Percentiles rank a stretch among this genome's conserved stretches.
phyloP scores from a whole-genome alignment of 352 stramenopile genomes.

The Phytophthora uliginosa region DNA sequence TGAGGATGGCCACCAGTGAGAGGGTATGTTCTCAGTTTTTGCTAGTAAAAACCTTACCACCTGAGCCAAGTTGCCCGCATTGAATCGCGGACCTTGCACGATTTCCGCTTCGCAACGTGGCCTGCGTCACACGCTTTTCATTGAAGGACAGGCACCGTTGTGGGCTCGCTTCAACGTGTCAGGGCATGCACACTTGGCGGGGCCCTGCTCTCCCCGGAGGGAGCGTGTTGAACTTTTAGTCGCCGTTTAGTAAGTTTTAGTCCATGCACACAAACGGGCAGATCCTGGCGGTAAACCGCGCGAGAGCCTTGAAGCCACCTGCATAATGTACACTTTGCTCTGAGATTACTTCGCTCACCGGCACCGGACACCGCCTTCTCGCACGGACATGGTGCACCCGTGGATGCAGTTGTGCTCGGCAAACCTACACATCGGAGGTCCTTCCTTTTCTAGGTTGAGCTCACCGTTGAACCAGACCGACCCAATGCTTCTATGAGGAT shows the following conservation, averaged over 20 bases:
- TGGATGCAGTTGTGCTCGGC: not conserved
- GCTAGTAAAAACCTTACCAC: conserved; percentile 26
- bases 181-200: conserved; percentile 1
- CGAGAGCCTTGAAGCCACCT: not conserved
- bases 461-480: conserved; percentile 15
- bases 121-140: conserved; percentile 32
- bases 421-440: not conserved
- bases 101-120: conserved; percentile 13
- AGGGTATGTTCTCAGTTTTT: conserved; percentile 39
- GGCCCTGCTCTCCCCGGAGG: not conserved
- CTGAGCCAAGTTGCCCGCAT: not conserved
- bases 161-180: conserved; percentile 34
- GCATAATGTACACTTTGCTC: not conserved
- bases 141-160: conserved; percentile 27
- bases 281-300: not conserved
- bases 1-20: conserved; percentile 24
- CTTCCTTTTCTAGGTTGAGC: not conserved
- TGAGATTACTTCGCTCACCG: not conserved
- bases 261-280: not conserved
- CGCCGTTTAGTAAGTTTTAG: conserved; percentile 15
- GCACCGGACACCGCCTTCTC: not conserved
- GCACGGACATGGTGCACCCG: too few relatives aligned
- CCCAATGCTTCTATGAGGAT: conserved; percentile 36
- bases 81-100: not conserved
- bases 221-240: conserved; percentile 20